phyloP scores from a whole-genome alignment of 805 yeast species.

The Ogataea methanolica region DNA sequence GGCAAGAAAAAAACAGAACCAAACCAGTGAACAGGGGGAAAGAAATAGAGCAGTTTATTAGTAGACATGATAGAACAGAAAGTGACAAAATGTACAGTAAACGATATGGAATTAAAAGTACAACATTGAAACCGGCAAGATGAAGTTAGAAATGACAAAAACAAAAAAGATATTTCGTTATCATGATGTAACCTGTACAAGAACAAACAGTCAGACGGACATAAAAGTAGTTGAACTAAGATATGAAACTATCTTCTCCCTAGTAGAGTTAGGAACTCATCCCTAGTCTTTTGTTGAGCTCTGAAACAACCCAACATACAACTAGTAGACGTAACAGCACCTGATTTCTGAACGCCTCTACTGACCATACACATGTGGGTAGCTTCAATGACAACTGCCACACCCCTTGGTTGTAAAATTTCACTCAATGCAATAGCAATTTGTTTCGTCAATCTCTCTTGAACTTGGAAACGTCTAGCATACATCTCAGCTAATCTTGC shows the following conservation, averaged over 20 bases:
- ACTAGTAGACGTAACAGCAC: conserved; percentile 88
- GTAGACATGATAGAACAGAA: neutral
- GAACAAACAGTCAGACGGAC: neutral
- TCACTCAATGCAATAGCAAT: conserved; percentile 94
- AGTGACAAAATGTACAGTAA: neutral
- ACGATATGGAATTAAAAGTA: neutral
- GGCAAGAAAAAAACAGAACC: neutral
- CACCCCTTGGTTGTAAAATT: conserved; percentile 90
- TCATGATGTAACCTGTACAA: neutral
- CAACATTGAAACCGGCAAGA: neutral
- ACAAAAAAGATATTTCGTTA: neutral
- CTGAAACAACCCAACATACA: conserved; percentile 97
- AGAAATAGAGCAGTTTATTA: neutral
- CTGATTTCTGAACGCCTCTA: conserved; percentile 94
- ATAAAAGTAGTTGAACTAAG: neutral
- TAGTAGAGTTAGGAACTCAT: conserved; percentile 83
- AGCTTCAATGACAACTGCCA: conserved; percentile 97
- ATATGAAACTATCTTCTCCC: conserved; percentile 43
- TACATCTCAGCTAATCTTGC: conserved; percentile 98
- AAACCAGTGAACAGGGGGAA: neutral
- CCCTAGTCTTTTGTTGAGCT: conserved; percentile 90
- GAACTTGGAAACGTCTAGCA: conserved; percentile 94
- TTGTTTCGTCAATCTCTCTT: conserved; percentile 93
- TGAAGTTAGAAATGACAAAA: neutral
- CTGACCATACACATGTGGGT: conserved; percentile 99